Evolutionary conservation across 345 rosid genomes (phyloP).

Genomic region (Trapa bicornis): DNA sequence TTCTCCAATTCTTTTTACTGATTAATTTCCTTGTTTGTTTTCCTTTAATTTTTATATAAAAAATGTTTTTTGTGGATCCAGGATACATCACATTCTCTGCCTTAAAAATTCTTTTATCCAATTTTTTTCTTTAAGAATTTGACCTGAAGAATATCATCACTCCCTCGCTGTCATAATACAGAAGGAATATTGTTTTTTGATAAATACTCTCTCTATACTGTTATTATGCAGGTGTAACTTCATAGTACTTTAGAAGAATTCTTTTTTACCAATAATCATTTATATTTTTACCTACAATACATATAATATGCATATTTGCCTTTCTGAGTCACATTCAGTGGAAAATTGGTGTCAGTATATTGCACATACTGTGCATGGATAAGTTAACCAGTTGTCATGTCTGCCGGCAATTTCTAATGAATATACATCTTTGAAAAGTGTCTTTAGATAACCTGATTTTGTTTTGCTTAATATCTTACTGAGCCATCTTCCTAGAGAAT

Average conservation of each 20-base stretch:
- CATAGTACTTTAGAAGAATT: background rate
- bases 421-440: background rate
- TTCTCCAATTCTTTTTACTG: background rate
- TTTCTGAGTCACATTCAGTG: background rate
- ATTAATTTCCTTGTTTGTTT: background rate
- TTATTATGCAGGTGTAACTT: background rate
- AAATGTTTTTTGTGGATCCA: background rate
- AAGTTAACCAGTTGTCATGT: background rate
- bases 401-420: background rate
- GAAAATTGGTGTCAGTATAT: background rate
- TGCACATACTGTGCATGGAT: background rate
- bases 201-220: background rate
- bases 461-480: slow-evolving; percentile 15
- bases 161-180: background rate
- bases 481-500: slow-evolving; percentile 18
- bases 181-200: too few relatives aligned
- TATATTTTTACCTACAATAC: background rate
- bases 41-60: background rate
- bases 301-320: background rate
- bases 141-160: background rate
- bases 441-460: background rate
- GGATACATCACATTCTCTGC: background rate
- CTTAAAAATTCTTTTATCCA: background rate
- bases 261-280: background rate
- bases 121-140: background rate